These are phyloP conservation scores for Helianthus tuberosus DNA, from an alignment of 129 eudicot genomes.

Conservation along the genomic window DNA sequence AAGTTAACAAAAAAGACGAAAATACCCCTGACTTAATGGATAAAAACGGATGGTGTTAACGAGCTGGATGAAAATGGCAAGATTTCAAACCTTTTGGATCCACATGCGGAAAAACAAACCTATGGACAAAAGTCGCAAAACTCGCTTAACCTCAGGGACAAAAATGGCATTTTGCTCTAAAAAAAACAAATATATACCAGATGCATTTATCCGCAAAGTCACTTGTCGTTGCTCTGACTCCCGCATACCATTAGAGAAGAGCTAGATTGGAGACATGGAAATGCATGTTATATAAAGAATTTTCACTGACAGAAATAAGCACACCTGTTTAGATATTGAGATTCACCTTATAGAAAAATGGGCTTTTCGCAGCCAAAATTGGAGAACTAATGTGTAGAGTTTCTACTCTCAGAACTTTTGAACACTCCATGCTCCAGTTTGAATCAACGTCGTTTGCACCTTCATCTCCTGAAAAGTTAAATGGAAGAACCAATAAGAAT, in stretches of 20 bases:
- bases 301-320: neutral
- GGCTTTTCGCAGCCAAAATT: conserved; percentile 91
- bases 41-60: too few relatives aligned
- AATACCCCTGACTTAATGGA: too few relatives aligned
- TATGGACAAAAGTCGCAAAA: too few relatives aligned
- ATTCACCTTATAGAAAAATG: conserved; percentile 85
- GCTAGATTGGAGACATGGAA: conserved; percentile 37
- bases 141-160: too few relatives aligned
- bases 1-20: too few relatives aligned
- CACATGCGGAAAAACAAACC: too few relatives aligned
- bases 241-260: conserved; percentile 89
- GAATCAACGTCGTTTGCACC: conserved; percentile 69
- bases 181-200: conserved; percentile 43
- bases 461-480: conserved; percentile 63
- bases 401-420: conserved; percentile 61
- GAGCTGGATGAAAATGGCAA: too few relatives aligned
- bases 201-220: conserved; percentile 71
- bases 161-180: too few relatives aligned
- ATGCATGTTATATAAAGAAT: conserved; percentile 17
- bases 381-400: conserved; percentile 90
- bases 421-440: conserved; percentile 71
- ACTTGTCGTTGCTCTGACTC: conserved; percentile 89
- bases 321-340: neutral
- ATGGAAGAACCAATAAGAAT: conserved; percentile 11
- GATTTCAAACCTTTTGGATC: too few relatives aligned